Conservation (phyloP, 2,329 filamentous ascomycete genomes). For the Gnomoniopsis sp. region DNA sequence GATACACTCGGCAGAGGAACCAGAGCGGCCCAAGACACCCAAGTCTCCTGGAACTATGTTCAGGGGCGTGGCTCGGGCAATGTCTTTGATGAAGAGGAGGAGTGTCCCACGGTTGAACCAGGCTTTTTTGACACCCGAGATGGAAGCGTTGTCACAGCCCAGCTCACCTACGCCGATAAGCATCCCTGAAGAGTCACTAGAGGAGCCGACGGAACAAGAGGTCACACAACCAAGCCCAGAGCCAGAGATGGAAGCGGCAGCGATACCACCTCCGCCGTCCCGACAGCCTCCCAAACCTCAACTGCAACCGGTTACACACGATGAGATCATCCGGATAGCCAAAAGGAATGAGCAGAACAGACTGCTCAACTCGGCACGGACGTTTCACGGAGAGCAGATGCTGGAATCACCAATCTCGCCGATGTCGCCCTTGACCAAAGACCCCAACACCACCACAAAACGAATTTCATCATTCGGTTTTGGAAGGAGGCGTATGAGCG, state of each 20-base stretch:
- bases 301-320: slow-evolving; percentile 38
- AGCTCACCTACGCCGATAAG: slow-evolving; percentile 27
- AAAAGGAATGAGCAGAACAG: slow-evolving; percentile 34
- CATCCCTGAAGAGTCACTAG: slow-evolving; percentile 18
- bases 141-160: slow-evolving; percentile 29
- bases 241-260: slow-evolving; percentile 29
- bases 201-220: not conserved
- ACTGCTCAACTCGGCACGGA: slow-evolving; percentile 6
- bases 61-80: slow-evolving; percentile 44
- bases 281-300: slow-evolving; percentile 25
- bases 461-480: slow-evolving; percentile 14
- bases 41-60: slow-evolving; percentile 46
- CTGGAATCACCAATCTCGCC: slow-evolving; percentile 14
- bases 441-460: slow-evolving; percentile 10
- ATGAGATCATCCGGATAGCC: slow-evolving; percentile 42
- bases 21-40: slow-evolving; percentile 33
- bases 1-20: slow-evolving; percentile 23
- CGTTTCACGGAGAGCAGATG: not conserved
- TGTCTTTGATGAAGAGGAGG: slow-evolving; percentile 53
- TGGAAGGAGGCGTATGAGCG: slow-evolving; percentile 16
- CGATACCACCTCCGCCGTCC: slow-evolving; percentile 22
- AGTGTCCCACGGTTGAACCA: slow-evolving; percentile 47
- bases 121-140: slow-evolving; percentile 28
- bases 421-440: slow-evolving; percentile 12
- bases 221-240: not conserved